A percentile compares a stretch with the other conserved stretches of the same genome.
Evolutionary conservation across 108 stramenopile genomes (phyloP).

Genomic region (Skeletonema costatum): DNA sequence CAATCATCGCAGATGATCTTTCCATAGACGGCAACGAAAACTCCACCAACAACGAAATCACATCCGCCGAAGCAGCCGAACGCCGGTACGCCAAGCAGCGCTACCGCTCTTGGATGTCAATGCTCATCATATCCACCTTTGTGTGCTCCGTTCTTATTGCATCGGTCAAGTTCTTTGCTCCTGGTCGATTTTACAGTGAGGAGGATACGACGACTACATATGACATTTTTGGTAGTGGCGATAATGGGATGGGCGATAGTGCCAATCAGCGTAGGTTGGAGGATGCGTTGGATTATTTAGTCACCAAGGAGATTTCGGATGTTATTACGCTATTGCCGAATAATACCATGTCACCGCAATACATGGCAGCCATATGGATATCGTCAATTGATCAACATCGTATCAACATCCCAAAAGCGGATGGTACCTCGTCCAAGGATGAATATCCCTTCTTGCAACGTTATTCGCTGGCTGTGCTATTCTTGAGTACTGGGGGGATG

Average conservation of each 20-base stretch:
- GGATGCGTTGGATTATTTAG: constrained; percentile 30
- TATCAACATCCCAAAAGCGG: background rate
- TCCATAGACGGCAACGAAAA: background rate
- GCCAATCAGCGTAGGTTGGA: constrained; percentile 26
- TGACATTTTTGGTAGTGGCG: background rate
- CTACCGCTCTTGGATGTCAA: background rate
- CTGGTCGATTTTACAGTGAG: background rate
- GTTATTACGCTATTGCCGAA: background rate
- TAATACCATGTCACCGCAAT: constrained; percentile 24
- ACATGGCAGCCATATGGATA: constrained; percentile 34
- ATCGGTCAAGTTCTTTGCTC: background rate
- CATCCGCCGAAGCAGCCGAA: constrained; percentile 14
- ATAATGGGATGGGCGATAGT: constrained; percentile 20
- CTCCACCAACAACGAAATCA: background rate
- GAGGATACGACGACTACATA: background rate
- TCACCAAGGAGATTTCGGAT: constrained; percentile 7
- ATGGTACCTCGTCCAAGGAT: background rate
- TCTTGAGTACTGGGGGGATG: constrained; percentile 30
- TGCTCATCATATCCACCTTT: constrained; percentile 14
- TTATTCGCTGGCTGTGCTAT: constrained; percentile 36
- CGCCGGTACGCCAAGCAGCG: background rate
- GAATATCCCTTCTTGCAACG: constrained; percentile 45
- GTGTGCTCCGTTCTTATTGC: constrained; percentile 21
- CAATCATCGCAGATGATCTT: constrained; percentile 36
- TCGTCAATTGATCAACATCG: constrained; percentile 14